Percentiles rank a stretch among this genome's conserved stretches.
Evolutionary conservation across 2,329 filamentous ascomycete species (phyloP).

Genomic region (Calonectria pseudoturangicola): DNA sequence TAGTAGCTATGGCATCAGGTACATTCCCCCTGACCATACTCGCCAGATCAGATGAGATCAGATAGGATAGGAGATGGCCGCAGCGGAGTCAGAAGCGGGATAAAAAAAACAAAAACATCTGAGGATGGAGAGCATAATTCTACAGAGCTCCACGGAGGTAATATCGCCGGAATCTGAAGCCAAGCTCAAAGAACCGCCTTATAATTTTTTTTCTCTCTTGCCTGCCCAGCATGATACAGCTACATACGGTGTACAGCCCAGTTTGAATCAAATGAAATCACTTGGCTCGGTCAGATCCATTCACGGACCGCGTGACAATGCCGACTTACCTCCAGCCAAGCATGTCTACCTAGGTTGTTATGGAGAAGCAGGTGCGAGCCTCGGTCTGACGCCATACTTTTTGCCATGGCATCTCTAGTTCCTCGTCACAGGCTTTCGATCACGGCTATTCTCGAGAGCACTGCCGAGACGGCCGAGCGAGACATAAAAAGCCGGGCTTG

Average conservation of each 20-base stretch:
- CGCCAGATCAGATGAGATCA: constrained; percentile 50
- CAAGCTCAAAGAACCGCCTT: constrained; percentile 5
- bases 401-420: constrained; percentile 22
- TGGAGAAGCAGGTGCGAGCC: constrained; percentile 27
- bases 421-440: constrained; percentile 37
- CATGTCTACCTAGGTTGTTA: constrained; percentile 29
- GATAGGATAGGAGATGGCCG: constrained; percentile 42
- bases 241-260: neutral
- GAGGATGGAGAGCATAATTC: constrained; percentile 19
- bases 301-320: constrained; percentile 34
- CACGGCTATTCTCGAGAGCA: constrained; percentile 13
- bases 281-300: constrained; percentile 39
- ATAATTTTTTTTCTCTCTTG: constrained; percentile 27
- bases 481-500: constrained; percentile 39
- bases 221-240: constrained; percentile 12
- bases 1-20: constrained; percentile 1
- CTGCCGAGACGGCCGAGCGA: constrained; percentile 36
- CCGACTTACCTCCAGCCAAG: constrained; percentile 16
- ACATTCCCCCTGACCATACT: neutral
- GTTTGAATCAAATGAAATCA: constrained; percentile 22
- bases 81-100: constrained; percentile 18
- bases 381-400: constrained; percentile 41
- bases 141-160: constrained; percentile 22
- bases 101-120: constrained; percentile 16
- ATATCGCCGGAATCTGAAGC: constrained; percentile 17